Evolutionary conservation across 2,329 filamentous ascomycete species (phyloP).

Genomic region (Westerdykella sp.): DNA sequence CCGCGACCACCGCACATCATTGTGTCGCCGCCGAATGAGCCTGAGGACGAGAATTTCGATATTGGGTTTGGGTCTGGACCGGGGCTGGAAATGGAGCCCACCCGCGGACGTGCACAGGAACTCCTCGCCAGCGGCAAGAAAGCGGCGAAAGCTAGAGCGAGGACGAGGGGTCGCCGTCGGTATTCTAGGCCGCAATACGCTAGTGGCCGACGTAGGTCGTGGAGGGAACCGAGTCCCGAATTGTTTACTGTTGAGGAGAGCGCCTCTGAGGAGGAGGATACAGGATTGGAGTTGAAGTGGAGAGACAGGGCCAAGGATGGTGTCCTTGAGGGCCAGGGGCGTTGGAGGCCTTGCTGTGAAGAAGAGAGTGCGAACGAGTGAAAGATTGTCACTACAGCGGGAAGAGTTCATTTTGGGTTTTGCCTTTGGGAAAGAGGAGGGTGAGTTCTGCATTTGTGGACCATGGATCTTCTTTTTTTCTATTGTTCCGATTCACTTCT

Average conservation of each 20-base stretch:
- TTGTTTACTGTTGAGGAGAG: conserved; percentile 40
- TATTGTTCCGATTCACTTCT: too few relatives aligned
- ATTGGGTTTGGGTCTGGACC: too few relatives aligned
- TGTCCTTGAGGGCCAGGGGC: conserved; percentile 2
- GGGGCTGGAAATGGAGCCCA: conserved; percentile 16
- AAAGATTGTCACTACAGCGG: too few relatives aligned
- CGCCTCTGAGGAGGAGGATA: conserved; percentile 27
- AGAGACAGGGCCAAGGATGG: conserved; percentile 32
- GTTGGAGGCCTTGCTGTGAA: too few relatives aligned
- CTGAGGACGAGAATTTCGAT: too few relatives aligned
- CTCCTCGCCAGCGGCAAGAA: conserved; percentile 24
- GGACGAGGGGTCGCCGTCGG: conserved; percentile 21
- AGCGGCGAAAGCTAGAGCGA: too few relatives aligned
- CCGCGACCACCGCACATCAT: conserved; percentile 17
- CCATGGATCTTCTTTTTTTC: too few relatives aligned
- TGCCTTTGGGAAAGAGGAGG: too few relatives aligned
- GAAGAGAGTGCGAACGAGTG: too few relatives aligned
- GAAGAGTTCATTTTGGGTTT: too few relatives aligned
- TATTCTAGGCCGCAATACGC: conserved; percentile 31
- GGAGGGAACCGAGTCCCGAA: conserved; percentile 38
- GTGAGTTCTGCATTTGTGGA: too few relatives aligned
- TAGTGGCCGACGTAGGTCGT: conserved; percentile 35
- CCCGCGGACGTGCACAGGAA: conserved; percentile 34
- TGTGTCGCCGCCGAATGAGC: conserved; percentile 9
- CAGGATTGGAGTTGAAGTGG: conserved; percentile 14